Base-by-base conservation (phyloP, 345 rosid genomes). In the Microcos paniculata region DNA sequence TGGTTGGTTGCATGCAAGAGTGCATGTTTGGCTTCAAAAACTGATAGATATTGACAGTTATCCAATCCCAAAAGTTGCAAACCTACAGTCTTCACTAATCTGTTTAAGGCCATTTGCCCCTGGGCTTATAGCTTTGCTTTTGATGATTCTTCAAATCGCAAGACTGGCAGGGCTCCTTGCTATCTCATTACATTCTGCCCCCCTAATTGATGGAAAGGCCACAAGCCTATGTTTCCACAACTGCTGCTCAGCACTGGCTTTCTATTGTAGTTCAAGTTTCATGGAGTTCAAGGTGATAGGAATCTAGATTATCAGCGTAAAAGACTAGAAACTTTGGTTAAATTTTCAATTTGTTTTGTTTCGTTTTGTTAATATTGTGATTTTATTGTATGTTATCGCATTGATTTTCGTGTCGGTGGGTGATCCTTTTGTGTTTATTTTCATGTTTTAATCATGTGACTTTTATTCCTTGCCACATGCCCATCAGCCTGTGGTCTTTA, bases 131-230 rank as follows among this genome's bases (percentile, higher is more conserved):
- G 84, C 66, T 88, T 68, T 76, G 80, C 91, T 8, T 84, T 49
- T 64, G 89, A 88, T 74, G 91, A 85, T 73, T 78, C 87, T 69
- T 75, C 86, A 26, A 82, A 81, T 40, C 89, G 85, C 11, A 84
- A 70, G 62, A 84, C 86, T 52, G 86, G 91, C 40, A 76, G 69
- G 74, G 85, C 91, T 70, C 71, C 89, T 72, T 61, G 80, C 6
- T 86, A 82, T 84, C 75, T 84, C 55, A 81, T 88, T 13, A 81
- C 89, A 61, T 88, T 88, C 40, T 86, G 91, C 72, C 89, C 89
- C 73, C 86, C 80, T 57, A 82, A 63, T 52, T 78, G 76, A 75
- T 35, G 48, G 53, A 49, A 49, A 15, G 3, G 53, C n/a, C n/a
- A 49, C 5, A 4, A n/a, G 53, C 15, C 15, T 13, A 14, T 1